phyloP scores from a whole-genome alignment of 805 yeast genomes.

The Starmera quercuum region DNA sequence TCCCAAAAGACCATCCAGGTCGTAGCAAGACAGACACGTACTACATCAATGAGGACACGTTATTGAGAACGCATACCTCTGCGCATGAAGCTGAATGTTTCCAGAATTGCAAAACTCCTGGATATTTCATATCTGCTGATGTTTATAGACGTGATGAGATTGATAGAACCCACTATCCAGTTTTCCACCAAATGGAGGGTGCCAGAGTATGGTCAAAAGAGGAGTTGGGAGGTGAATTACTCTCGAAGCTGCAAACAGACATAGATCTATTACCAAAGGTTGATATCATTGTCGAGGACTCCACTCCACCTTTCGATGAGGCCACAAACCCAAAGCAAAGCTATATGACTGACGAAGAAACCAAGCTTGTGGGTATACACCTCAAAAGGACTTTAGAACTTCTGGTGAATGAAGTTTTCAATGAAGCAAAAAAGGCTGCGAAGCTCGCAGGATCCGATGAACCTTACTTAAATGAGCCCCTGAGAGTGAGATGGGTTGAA shows the following conservation, averaged over 20 bases:
- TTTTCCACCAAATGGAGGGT: conserved; percentile 97
- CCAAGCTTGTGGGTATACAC: conserved; percentile 63
- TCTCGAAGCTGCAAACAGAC: conserved; percentile 45
- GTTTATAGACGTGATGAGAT: conserved; percentile 94
- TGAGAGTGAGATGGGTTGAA: conserved; percentile 89
- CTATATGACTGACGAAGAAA: conserved; percentile 64
- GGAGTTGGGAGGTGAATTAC: conserved; percentile 26
- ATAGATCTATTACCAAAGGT: conserved; percentile 59
- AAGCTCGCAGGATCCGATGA: conserved; percentile 50
- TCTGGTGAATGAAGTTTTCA: conserved; percentile 75
- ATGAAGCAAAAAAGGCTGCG: conserved; percentile 58
- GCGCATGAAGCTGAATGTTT: conserved; percentile 94
- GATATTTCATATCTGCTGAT: conserved; percentile 90
- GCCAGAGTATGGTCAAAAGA: conserved; percentile 74
- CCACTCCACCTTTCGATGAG: conserved; percentile 42
- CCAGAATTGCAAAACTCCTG: conserved; percentile 57
- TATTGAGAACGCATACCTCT: conserved; percentile 90
- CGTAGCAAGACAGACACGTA: conserved; percentile 89
- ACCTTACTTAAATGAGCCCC: conserved; percentile 61
- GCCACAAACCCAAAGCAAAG: conserved; percentile 73
- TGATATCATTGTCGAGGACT: conserved; percentile 72
- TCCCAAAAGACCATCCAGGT: conserved; percentile 90
- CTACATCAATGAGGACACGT: conserved; percentile 64
- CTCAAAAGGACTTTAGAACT: conserved; percentile 82
- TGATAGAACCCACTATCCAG: conserved; percentile 94